Conservation (phyloP, 1,284 basidiomycete species). For the Ustilago cynodontis region DNA sequence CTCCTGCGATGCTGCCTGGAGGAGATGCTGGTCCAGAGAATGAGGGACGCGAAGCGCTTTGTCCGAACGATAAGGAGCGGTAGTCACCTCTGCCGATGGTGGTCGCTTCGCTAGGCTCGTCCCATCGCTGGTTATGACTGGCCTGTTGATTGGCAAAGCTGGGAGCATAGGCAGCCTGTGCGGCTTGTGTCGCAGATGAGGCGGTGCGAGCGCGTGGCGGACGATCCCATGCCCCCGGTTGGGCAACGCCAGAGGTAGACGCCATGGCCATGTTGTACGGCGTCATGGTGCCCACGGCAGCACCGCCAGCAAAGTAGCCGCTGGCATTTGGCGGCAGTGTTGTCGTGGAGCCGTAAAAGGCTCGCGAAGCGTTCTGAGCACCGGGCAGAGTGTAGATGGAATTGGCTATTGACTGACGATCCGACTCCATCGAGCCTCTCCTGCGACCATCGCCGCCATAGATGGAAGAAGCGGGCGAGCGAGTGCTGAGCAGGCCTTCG, state of each 20-base stretch:
- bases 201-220: slow-evolving; percentile 55
- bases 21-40: slow-evolving; percentile 38
- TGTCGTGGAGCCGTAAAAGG: slow-evolving; percentile 46
- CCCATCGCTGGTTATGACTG: slow-evolving; percentile 19
- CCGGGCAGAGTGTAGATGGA: slow-evolving; percentile 57
- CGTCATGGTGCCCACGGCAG: slow-evolving; percentile 32
- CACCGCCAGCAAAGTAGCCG: slow-evolving; percentile 34
- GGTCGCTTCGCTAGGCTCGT: slow-evolving; percentile 30
- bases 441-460: slow-evolving; percentile 54
- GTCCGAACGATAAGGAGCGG: slow-evolving; percentile 52
- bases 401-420: slow-evolving; percentile 57
- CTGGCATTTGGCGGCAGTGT: slow-evolving; percentile 41
- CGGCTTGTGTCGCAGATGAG: slow-evolving; percentile 57
- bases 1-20: slow-evolving; percentile 42
- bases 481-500: slow-evolving; percentile 35
- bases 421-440: slow-evolving; percentile 58
- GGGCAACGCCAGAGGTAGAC: slow-evolving; percentile 10
- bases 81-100: slow-evolving; percentile 44
- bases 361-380: slow-evolving; percentile 40
- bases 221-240: slow-evolving; percentile 38
- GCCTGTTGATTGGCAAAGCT: slow-evolving; percentile 41
- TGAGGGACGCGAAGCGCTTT: slow-evolving; percentile 30
- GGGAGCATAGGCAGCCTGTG: slow-evolving; percentile 55
- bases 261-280: slow-evolving; percentile 42
- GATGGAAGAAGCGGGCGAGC: slow-evolving; percentile 58